These are phyloP conservation scores for Cucumis melo DNA, from an alignment of 306 rosid genomes.

Conservation along the genomic window DNA sequence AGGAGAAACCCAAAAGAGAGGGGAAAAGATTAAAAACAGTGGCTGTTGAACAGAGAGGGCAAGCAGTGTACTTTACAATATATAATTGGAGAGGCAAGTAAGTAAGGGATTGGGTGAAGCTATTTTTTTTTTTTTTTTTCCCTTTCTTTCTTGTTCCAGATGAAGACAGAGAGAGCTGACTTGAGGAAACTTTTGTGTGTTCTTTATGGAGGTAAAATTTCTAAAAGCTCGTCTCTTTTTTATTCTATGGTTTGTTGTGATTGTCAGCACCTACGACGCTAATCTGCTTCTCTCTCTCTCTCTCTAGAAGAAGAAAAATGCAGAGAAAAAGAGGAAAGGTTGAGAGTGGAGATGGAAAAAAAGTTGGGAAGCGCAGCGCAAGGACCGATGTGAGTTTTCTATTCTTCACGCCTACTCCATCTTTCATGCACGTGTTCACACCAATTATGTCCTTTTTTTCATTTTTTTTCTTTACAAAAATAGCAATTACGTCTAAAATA, in stretches of 20 bases:
- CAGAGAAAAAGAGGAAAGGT: neutral
- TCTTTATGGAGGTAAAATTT: constrained; percentile 2
- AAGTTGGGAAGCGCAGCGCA: neutral
- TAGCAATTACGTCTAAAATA: too few relatives aligned
- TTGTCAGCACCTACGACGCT: constrained; percentile 6
- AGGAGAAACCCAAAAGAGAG: constrained; percentile 27
- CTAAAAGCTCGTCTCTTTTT: neutral
- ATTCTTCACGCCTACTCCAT: neutral
- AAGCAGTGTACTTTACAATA: neutral
- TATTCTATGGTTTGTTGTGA: neutral
- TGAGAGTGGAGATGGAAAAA: neutral
- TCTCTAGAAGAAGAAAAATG: neutral
- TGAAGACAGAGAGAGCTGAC: constrained; percentile 28
- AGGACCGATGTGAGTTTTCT: neutral
- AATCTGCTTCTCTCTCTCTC: neutral
- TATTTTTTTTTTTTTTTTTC: too few relatives aligned
- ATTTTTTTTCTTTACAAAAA: too few relatives aligned
- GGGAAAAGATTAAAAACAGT: neutral
- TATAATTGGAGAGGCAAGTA: neutral
- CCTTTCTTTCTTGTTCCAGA: neutral
- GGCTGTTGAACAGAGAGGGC: neutral
- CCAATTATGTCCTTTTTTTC: neutral
- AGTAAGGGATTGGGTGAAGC: too few relatives aligned
- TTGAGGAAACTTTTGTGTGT: neutral
- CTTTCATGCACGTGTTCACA: constrained; percentile 7